Evolutionary conservation across 2,329 filamentous ascomycete genomes (phyloP), one percentile per base, ranked within the genome.

Genomic region (Metarhizium robertsii): DNA sequence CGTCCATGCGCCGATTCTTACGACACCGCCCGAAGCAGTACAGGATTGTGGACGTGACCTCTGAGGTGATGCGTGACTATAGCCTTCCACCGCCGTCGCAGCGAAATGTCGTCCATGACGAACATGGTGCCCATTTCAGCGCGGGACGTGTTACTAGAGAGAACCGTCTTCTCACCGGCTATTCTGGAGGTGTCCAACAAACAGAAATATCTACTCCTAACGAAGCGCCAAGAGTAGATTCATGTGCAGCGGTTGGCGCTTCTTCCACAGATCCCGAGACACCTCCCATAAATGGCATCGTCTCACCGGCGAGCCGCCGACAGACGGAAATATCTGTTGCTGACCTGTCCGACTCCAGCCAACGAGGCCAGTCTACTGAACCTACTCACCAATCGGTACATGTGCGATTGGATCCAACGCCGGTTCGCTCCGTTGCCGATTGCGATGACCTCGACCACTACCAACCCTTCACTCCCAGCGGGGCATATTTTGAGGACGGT

Each of bases 21-120:
- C 64, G 1, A 61, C 59, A 49, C 63, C 61, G 52, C 61, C 63
- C 64, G 11, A 64, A 60, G 42, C 64, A 63, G 20, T 71, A 66
- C 56, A 66, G 70, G 63, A 72, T 72, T n/a, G 58, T 71, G 14
- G 68, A 72, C 49, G 56, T 71, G 20, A 70, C 69, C 2, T 63
- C 64, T 13, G 67, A 72, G 56, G 66, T 72, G 3, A 68, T 71
- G 50, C 66, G 69, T 55, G 69, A 71, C 50, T 71, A 71, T 34
- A 62, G 67, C 38, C 58, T 62, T 20, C 29, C 43, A 42, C 40
- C 50, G 2, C 38, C 54, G 8, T 16, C 38, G 25, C 32, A 14
- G 18, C 5, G 14, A 13, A 30, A 38, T 29, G 2, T 29, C 4
- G 40, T 34, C 18, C 45, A 29, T 30, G 36, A 14, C 1, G 43